phyloP scores from a whole-genome alignment of 225 moss, liverwort and hornwort genomes.

The Physcomitrium patens region DNA sequence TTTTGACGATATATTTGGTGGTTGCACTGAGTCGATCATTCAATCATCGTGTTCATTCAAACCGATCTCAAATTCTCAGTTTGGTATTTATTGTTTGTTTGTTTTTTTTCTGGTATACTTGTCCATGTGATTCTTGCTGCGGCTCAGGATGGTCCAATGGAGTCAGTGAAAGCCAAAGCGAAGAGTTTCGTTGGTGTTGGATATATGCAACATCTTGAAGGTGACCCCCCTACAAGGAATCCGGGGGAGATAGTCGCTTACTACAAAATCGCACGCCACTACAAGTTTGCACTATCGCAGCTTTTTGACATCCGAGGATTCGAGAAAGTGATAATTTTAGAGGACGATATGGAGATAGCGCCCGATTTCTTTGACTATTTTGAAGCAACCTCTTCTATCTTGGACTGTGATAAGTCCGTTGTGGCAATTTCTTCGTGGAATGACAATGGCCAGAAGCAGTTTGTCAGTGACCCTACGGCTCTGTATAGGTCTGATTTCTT shows the following conservation, averaged over 20 bases:
- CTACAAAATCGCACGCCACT: constrained; percentile 93
- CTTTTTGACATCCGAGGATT: constrained; percentile 71
- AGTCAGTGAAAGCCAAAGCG: constrained; percentile 57
- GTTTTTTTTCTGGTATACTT: neutral
- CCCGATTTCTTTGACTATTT: constrained; percentile 95
- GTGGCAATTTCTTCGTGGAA: constrained; percentile 98
- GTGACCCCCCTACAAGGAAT: constrained; percentile 55
- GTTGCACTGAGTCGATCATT: constrained; percentile 15
- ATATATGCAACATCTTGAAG: constrained; percentile 76
- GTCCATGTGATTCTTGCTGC: constrained; percentile 4
- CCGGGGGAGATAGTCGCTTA: constrained; percentile 77
- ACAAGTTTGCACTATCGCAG: constrained; percentile 88
- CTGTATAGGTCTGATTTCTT: constrained; percentile 96
- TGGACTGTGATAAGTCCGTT: constrained; percentile 88
- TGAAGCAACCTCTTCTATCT: constrained; percentile 69
- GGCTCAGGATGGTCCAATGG: constrained; percentile 66
- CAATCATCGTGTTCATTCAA: neutral
- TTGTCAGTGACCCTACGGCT: constrained; percentile 74
- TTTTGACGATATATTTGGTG: constrained; percentile 15
- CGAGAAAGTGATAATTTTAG: constrained; percentile 85
- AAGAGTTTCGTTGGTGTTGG: constrained; percentile 55
- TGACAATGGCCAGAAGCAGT: constrained; percentile 95
- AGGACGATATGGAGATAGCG: constrained; percentile 99
- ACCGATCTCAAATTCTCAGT: neutral
- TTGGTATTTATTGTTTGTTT: neutral